Percentiles rank a stretch among this genome's conserved stretches.
Evolutionary conservation across 2,329 filamentous ascomycete species (phyloP).

Genomic region (Colletotrichum sp.): DNA sequence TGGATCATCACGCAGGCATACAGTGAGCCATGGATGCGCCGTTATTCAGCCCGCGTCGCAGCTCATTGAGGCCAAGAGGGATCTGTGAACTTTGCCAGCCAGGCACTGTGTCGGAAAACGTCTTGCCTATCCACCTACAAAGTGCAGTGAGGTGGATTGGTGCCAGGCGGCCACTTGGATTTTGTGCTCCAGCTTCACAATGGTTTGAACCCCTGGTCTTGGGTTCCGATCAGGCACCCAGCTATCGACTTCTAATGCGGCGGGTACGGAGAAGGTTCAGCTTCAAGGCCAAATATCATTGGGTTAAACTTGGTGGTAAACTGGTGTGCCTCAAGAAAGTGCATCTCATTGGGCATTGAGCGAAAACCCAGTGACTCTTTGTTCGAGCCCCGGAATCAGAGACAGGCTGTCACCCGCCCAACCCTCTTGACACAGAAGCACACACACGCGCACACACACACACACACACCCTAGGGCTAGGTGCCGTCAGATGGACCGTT

Average conservation of each 20-base stretch:
- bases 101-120: neutral
- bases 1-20: neutral
- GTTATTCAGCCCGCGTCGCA: neutral
- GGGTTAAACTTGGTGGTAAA: neutral
- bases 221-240: slow-evolving; percentile 15
- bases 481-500: slow-evolving; percentile 5
- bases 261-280: neutral
- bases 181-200: neutral
- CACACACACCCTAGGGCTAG: neutral
- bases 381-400: slow-evolving; percentile 6
- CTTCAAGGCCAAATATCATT: neutral
- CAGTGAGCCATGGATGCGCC: neutral
- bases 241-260: neutral
- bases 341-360: neutral
- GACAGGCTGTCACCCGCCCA: slow-evolving; percentile 16
- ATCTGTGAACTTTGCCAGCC: neutral
- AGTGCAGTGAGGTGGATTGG: neutral
- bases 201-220: neutral
- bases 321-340: neutral
- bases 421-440: slow-evolving; percentile 12
- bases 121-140: neutral
- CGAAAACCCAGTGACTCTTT: slow-evolving; percentile 1
- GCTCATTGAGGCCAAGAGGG: neutral
- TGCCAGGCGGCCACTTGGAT: neutral
- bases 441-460: neutral